Percentiles rank a stretch among this genome's conserved stretches.
phyloP scores from a whole-genome alignment of 192 early-diverging fungal genomes.

The Umbelopsis sp. region DNA sequence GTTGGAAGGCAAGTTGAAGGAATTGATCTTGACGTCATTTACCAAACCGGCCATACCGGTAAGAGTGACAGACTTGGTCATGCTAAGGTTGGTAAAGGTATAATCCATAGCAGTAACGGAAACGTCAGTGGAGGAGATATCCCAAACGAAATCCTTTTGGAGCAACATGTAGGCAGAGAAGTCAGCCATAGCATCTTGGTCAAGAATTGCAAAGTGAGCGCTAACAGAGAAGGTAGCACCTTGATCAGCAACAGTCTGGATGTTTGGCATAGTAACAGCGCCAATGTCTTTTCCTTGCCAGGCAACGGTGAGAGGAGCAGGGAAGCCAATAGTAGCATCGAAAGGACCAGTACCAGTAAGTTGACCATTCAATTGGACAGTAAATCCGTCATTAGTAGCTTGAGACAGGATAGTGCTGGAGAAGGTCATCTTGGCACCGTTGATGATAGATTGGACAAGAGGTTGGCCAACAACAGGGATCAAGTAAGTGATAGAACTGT shows the following conservation, averaged over 20 bases:
- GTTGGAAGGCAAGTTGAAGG: slow-evolving; percentile 55
- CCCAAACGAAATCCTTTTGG: slow-evolving; percentile 47
- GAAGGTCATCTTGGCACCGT: slow-evolving; percentile 35
- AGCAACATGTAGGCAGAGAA: slow-evolving; percentile 56
- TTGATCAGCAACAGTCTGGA: slow-evolving; percentile 42
- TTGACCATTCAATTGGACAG: slow-evolving; percentile 46
- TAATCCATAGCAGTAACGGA: slow-evolving; percentile 52
- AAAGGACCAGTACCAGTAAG: slow-evolving; percentile 51
- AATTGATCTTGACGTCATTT: slow-evolving; percentile 34
- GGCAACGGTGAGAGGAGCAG: slow-evolving; percentile 39
- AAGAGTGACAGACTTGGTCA: slow-evolving; percentile 54
- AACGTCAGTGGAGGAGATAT: slow-evolving; percentile 44
- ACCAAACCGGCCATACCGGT: slow-evolving; percentile 46
- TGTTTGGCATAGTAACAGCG: slow-evolving; percentile 44
- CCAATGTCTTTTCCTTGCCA: slow-evolving; percentile 43
- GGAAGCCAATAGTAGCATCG: slow-evolving; percentile 48
- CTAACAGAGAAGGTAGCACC: slow-evolving; percentile 47
- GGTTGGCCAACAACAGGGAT: slow-evolving; percentile 53
- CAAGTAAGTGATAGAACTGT: slow-evolving; percentile 47
- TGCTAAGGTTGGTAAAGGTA: slow-evolving; percentile 47
- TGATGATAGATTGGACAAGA: slow-evolving; percentile 53
- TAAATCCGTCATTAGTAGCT: slow-evolving; percentile 44
- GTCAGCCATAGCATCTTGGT: slow-evolving; percentile 43
- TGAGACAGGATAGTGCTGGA: slow-evolving; percentile 31
- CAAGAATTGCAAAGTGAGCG: slow-evolving; percentile 43